phyloP scores from a whole-genome alignment of 2,329 filamentous ascomycete species.

The Cladosporium colombiae region DNA sequence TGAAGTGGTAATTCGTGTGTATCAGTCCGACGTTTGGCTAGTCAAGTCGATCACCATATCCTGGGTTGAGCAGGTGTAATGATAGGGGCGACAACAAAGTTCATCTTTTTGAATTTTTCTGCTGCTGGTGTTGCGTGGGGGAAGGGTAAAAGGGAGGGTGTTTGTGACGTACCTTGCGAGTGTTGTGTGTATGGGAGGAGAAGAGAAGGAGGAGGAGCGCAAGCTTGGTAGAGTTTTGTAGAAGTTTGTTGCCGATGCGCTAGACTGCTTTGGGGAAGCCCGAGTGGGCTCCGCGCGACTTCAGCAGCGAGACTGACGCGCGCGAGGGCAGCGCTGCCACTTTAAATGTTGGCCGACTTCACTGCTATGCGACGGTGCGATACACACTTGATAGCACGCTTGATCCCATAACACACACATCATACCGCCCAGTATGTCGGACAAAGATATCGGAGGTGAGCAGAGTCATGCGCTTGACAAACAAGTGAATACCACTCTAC shows the following conservation, averaged over 20 bases:
- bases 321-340: neutral
- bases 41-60: slow-evolving; percentile 62
- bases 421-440: slow-evolving; percentile 47
- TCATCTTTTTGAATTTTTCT: slow-evolving; percentile 50
- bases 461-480: slow-evolving; percentile 15
- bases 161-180: slow-evolving; percentile 25
- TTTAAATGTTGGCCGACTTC: neutral
- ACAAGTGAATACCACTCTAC: neutral
- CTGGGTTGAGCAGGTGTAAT: slow-evolving; percentile 40
- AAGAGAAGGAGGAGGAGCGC: slow-evolving; percentile 2
- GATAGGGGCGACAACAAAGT: slow-evolving; percentile 64
- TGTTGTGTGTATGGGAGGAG: slow-evolving; percentile 20
- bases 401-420: neutral
- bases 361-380: neutral
- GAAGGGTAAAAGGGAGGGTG: neutral
- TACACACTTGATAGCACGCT: neutral
- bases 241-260: neutral
- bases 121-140: slow-evolving; percentile 23
- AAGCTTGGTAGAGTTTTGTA: slow-evolving; percentile 2
- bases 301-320: neutral
- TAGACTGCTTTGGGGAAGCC: neutral
- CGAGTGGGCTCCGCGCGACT: slow-evolving; percentile 1
- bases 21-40: slow-evolving; percentile 63
- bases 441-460: slow-evolving; percentile 56
- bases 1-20: slow-evolving; percentile 20